A percentile compares a stretch with the other conserved stretches of the same genome.
These are phyloP conservation scores for Fusarium metavorans DNA, from an alignment of 2,329 filamentous ascomycete species.

Conservation along the genomic window DNA sequence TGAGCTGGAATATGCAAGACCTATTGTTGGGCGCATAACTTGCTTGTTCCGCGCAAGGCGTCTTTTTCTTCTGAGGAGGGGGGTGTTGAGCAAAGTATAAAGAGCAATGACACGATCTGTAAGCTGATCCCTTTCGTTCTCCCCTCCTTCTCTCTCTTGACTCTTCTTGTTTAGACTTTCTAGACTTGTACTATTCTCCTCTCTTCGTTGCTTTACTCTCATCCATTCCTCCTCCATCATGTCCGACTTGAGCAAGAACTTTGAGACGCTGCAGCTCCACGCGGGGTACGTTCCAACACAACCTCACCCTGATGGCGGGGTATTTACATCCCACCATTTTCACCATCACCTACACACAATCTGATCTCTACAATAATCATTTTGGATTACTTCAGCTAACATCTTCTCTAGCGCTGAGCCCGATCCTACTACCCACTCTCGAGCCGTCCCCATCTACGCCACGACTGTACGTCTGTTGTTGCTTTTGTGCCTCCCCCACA, in stretches of 20 bases:
- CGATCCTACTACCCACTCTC: slow-evolving; percentile 84
- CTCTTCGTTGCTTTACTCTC: background rate
- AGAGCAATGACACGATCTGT: slow-evolving; percentile 30
- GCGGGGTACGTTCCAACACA: slow-evolving; percentile 72
- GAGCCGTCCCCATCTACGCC: slow-evolving; percentile 96
- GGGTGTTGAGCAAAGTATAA: slow-evolving; percentile 35
- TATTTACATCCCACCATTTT: background rate
- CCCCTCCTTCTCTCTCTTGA: slow-evolving; percentile 16
- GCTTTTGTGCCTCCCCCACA: background rate
- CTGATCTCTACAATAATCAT: background rate
- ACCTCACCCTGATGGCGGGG: slow-evolving; percentile 31
- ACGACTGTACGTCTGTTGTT: slow-evolving; percentile 68
- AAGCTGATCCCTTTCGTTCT: background rate
- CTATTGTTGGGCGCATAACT: background rate
- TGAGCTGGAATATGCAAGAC: background rate
- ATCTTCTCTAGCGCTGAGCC: slow-evolving; percentile 73
- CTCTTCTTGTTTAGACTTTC: slow-evolving; percentile 40
- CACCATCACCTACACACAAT: background rate
- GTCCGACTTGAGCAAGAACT: slow-evolving; percentile 69
- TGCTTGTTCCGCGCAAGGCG: background rate
- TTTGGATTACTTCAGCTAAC: slow-evolving; percentile 12
- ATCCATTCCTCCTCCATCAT: slow-evolving; percentile 38
- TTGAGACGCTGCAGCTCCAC: slow-evolving; percentile 89
- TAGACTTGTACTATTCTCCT: background rate
- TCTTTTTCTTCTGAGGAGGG: background rate